Evolutionary conservation across 1,284 basidiomycete genomes (phyloP), one percentile per base, ranked within the genome.

Genomic region (Hemileia vastatrix): DNA sequence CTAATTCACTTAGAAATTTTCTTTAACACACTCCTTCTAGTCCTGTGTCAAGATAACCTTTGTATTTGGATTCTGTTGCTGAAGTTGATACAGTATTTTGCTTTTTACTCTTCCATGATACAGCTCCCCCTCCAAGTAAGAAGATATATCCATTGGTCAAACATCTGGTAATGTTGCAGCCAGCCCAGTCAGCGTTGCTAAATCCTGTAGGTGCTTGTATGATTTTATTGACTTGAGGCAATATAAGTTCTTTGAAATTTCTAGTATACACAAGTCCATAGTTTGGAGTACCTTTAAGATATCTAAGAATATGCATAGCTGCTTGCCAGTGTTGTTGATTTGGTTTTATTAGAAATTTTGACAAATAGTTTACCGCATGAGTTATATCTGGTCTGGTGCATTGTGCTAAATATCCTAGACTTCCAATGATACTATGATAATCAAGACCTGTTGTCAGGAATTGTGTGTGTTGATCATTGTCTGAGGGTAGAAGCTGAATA

Each of bases 131-230:
- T 3, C 52, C 52, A 6, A 54, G 8, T 11, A 15, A 31, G n/a
- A 40, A 40, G n/a, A 40, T 27, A 54, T 54, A 54, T 1, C 27
- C 27, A 31, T 24, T 18, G 8, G 40, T 45, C n/a, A 19, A 31
- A 11, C 5, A 11, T 23, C 19, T 19, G 5, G 19, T 23, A 24
- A 47, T 23, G 3, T 31, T 0, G 40, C 48, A 21, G n/a, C 48
- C 55, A 6, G 55, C 55, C 44, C 55, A 57, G 21, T 57, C 55
- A 2, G 55, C 8, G 15, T 57, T 44, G n/a, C 19, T 47, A 47
- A 24, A 47, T 2, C 33, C 55, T 2, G 6, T 6, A 18, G 3
- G 32, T n/a, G 4, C 18, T 18, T 3, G 3, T 11, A 11, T 44
- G 43, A 45, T 44, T 44, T n/a, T n/a, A n/a, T n/a, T n/a, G n/a